Evolutionary conservation across 176 grass and related monocot genomes (phyloP), one percentile per base, ranked within the genome.

Genomic region (Phragmites australis): DNA sequence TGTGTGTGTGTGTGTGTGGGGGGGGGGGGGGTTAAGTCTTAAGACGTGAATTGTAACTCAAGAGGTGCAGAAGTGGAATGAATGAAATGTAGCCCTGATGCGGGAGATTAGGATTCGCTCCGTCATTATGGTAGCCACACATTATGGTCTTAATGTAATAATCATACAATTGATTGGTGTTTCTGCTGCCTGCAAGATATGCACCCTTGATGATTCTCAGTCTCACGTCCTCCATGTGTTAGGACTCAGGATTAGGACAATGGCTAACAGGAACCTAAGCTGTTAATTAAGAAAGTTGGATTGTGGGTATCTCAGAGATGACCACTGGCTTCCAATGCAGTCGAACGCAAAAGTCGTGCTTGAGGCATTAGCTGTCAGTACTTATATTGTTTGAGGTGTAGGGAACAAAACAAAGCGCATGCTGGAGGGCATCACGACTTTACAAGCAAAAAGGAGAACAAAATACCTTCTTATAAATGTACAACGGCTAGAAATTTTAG

Each of bases 271-370:
- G 56, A 57, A 45, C 58, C 12, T 15, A 23, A 43, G 30, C 23
- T 84, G 39, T 26, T 23, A 79, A 48, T 59, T 59, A 67, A 10
- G 30, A 67, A 58, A 22, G 17, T 15, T 21, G 46, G 22, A 48
- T 66, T 51, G 39, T 74, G 41, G 31, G 4, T 73, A 41, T 71
- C 86, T 66, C 13, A 4, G 49, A 8, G 67, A 52, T 52, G 52
- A 76, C 4, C 0, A 0, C 6, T 43, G 59, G 23, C 32, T 85
- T 60, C 17, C 9, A 29, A 61, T 51, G 65, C 16, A 8, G 23
- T 40, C 15, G 39, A 84, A 45, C 25, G 2, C n/a, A 16, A 8
- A 82, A n/a, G 15, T 16, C 8, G 0, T 19, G 61, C 32, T 40
- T 82, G 30, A 34, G 53, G 13, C 15, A 12, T 70, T 57, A 34